Base-by-base conservation (phyloP, 2,329 filamentous ascomycete genomes). In the Blastomyces parvus region DNA sequence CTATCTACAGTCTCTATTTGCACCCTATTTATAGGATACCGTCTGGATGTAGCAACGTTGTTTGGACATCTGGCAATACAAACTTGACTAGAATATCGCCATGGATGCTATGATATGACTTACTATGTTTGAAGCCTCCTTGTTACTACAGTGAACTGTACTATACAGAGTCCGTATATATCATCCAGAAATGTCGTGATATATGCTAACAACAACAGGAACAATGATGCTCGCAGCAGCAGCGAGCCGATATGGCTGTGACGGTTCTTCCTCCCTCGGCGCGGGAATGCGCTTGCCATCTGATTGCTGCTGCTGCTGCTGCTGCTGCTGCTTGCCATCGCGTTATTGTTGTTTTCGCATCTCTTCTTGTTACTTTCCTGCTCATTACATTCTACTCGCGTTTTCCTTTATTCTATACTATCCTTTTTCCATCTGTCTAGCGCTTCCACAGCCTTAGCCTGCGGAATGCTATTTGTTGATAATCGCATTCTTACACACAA, bases 401-500 rank as follows among this genome's bases (percentile, higher is more conserved):
- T 8, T 50, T 46, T 25, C 17, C 22, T 36, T 59, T 19, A 44
- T 44, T 44, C 14, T 19, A 48, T 58, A 11, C 25, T 59, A 19
- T 59, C 6, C 17, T 48, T 13, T 30, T 27, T 40, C 38, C 42
- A 30, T 42, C 22, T 42, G 40, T 25, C 36, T n/a, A 25, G 40
- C 7, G 2, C 8, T 25, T 52, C 22, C 22, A 36, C 58, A 11
- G 42, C 14, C 2, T 17, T n/a, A 33, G 19, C 30, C 27, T 59
- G 58, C 50, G 40, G 58, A 33, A 33, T 46, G 13, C 36, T 13
- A 59, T 59, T 42, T 46, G 27, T 59, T 59, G 42, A 25, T 36
- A 30, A 17, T 59, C 42, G 5, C 42, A 59, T 59, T 59, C 17
- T 59, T 59, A 59, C 42, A 59, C 42, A 17, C 4, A 9, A 59